phyloP scores from a whole-genome alignment of 768 basidiomycete species.

The Cyathus striatus region DNA sequence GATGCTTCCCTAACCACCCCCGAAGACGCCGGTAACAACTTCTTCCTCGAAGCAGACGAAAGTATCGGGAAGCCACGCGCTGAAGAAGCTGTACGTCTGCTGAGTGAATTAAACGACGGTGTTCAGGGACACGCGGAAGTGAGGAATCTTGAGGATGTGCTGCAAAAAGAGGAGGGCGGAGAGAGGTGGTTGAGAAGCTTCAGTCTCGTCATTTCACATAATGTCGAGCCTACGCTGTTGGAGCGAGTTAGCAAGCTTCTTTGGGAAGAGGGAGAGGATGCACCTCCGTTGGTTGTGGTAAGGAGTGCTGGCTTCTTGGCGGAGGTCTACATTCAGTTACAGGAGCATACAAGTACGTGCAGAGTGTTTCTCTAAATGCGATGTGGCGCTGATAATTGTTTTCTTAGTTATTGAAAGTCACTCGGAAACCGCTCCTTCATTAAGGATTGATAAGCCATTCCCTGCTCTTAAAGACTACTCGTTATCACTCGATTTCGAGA shows the following conservation, averaged over 20 bases:
- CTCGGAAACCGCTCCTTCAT: conserved; percentile 65
- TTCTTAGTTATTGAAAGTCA: conserved; percentile 81
- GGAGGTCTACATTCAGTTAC: conserved; percentile 83
- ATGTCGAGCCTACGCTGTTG: conserved; percentile 55
- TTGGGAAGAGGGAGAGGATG: conserved; percentile 51
- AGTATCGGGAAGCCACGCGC: conserved; percentile 81
- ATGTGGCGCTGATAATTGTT: conserved; percentile 1
- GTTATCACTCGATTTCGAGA: conserved; percentile 60
- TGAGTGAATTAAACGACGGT: conserved; percentile 84
- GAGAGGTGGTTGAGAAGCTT: conserved; percentile 39
- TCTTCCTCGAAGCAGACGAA: conserved; percentile 78
- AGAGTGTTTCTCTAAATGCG: neutral
- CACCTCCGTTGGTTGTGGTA: conserved; percentile 70
- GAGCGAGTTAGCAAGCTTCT: conserved; percentile 58
- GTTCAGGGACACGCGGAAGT: conserved; percentile 69
- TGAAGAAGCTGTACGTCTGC: conserved; percentile 67
- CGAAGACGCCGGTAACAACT: conserved; percentile 91
- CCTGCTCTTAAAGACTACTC: conserved; percentile 75
- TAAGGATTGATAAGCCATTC: conserved; percentile 90
- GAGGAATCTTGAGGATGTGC: conserved; percentile 48
- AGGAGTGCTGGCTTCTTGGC: conserved; percentile 88
- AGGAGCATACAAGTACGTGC: conserved; percentile 75
- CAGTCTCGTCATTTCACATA: conserved; percentile 82
- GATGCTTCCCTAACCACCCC: conserved; percentile 57
- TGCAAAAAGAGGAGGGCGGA: conserved; percentile 38